phyloP scores from a whole-genome alignment of 2,329 filamentous ascomycete genomes.

The Verticillium dahliae region DNA sequence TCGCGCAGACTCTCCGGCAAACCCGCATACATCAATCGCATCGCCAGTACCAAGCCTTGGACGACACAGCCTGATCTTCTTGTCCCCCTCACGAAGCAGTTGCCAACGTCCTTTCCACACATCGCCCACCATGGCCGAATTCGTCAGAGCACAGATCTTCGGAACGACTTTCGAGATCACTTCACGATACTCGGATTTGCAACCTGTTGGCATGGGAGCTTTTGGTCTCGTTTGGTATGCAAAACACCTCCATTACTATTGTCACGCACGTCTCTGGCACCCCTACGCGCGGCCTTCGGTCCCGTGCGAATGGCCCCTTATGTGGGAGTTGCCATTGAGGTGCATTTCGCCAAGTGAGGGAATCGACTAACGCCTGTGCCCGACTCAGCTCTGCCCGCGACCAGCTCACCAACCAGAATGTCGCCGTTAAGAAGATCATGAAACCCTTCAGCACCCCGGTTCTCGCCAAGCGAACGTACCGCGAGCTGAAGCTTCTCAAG shows the following conservation, averaged over 20 bases:
- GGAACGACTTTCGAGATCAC: constrained; percentile 99
- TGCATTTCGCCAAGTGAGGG: constrained; percentile 11
- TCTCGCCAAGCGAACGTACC: constrained; percentile 93
- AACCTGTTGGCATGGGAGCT: constrained; percentile 97
- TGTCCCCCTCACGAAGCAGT: background rate
- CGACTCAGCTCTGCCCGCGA: constrained; percentile 80
- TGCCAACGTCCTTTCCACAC: background rate
- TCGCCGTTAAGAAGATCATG: constrained; percentile 99
- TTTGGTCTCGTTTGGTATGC: constrained; percentile 95
- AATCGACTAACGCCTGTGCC: constrained; percentile 2
- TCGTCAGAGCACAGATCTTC: constrained; percentile 98
- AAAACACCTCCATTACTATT: constrained; percentile 4
- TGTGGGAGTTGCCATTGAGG: background rate
- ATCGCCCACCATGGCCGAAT: constrained; percentile 80
- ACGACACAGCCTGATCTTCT: background rate
- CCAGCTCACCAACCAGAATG: constrained; percentile 92
- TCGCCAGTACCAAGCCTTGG: background rate
- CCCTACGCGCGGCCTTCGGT: too few species aligned
- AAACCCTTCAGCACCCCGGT: constrained; percentile 99
- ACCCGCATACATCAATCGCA: background rate
- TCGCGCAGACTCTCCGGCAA: background rate
- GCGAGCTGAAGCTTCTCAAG: constrained; percentile 95
- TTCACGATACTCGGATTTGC: constrained; percentile 93
- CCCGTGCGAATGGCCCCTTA: too few species aligned
- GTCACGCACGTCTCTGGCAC: constrained; percentile 2